These are phyloP conservation scores for Penicillium bialowiezense DNA, from an alignment of 495 filamentous ascomycete species.

Conservation along the genomic window DNA sequence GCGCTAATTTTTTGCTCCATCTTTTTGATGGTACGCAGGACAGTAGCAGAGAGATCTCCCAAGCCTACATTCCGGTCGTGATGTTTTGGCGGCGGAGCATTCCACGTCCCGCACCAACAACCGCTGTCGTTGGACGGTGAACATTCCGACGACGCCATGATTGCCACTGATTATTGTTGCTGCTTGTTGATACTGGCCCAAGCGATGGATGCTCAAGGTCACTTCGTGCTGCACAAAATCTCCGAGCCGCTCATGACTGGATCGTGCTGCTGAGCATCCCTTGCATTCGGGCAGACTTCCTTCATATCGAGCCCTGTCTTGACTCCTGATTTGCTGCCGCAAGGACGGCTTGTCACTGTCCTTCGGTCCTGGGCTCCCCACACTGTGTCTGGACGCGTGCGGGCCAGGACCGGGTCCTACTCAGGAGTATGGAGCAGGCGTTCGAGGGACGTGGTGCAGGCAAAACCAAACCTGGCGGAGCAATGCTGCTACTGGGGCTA, in stretches of 20 bases:
- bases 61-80: slow-evolving; percentile 37
- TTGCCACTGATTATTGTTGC: slow-evolving; percentile 24
- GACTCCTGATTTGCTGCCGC: slow-evolving; percentile 45
- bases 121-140: slow-evolving; percentile 23
- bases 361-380: slow-evolving; percentile 23
- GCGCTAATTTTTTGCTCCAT: slow-evolving; percentile 12
- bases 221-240: slow-evolving; percentile 37
- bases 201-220: slow-evolving; percentile 18
- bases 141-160: slow-evolving; percentile 39
- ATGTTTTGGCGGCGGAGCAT: slow-evolving; percentile 23
- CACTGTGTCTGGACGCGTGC: slow-evolving; percentile 34
- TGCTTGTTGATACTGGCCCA: slow-evolving; percentile 23
- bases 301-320: slow-evolving; percentile 36
- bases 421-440: slow-evolving; percentile 37
- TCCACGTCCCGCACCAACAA: slow-evolving; percentile 21
- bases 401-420: slow-evolving; percentile 28
- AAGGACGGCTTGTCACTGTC: slow-evolving; percentile 31
- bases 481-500: slow-evolving; percentile 39
- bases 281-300: slow-evolving; percentile 36
- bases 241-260: slow-evolving; percentile 41
- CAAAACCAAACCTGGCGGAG: slow-evolving; percentile 38
- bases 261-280: slow-evolving; percentile 39
- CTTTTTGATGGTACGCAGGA: slow-evolving; percentile 4
- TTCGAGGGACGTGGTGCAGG: slow-evolving; percentile 40
- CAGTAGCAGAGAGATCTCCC: slow-evolving; percentile 14